Evolutionary conservation across 192 early-diverging fungal genomes (phyloP).

Genomic region (Rhizophlyctis rosea): DNA sequence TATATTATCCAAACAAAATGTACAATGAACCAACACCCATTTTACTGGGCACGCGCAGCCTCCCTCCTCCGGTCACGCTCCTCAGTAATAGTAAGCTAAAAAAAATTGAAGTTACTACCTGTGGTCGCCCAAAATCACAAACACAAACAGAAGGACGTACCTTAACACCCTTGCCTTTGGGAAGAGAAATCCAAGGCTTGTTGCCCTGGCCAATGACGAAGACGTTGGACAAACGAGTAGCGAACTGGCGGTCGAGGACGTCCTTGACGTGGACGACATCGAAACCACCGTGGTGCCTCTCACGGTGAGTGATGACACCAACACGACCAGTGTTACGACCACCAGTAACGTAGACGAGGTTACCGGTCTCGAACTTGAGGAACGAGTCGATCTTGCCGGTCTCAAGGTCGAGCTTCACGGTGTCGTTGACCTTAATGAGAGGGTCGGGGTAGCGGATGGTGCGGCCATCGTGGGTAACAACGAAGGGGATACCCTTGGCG

Average conservation of each 20-base stretch:
- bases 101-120: neutral
- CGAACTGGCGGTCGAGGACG: conserved; percentile 88
- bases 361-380: conserved; percentile 97
- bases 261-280: conserved; percentile 99
- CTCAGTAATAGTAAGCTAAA: conserved; percentile 95
- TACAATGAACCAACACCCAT: conserved; percentile 1
- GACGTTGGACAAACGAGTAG: conserved; percentile 97
- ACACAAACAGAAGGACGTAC: conserved; percentile 4
- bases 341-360: conserved; percentile 95
- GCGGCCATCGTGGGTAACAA: conserved; percentile 98
- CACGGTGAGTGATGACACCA: conserved; percentile 93
- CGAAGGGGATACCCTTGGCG: conserved; percentile 91
- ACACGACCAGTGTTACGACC: conserved; percentile 98
- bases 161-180: conserved; percentile 97
- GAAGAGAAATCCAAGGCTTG: conserved; percentile 94
- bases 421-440: conserved; percentile 98
- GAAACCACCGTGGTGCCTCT: conserved; percentile 96
- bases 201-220: conserved; percentile 76
- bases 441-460: conserved; percentile 99
- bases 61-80: conserved; percentile 93
- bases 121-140: no score
- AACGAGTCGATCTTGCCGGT: conserved; percentile 87
- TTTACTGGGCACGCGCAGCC: conserved; percentile 31
- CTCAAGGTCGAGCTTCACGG: conserved; percentile 94
- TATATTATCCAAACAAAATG: neutral